phyloP scores from a whole-genome alignment of 306 rosid genomes.

The Fragaria iinumae region DNA sequence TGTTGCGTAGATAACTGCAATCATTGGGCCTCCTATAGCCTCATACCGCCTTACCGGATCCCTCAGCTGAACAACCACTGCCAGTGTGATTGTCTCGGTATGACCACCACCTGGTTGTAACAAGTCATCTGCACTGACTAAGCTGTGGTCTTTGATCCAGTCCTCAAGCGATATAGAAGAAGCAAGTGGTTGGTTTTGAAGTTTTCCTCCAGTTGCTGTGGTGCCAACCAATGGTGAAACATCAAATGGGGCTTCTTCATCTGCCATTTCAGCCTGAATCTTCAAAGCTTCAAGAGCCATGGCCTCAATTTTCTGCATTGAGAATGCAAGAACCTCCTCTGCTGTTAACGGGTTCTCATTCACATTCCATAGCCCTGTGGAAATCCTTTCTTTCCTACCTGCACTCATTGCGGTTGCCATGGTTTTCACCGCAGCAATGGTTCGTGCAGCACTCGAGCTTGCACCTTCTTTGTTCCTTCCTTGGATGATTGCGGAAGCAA shows the following conservation, averaged over 20 bases:
- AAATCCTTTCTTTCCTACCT: slow-evolving; percentile 75
- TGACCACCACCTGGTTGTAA: background rate
- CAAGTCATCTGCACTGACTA: slow-evolving; percentile 22
- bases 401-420: slow-evolving; percentile 60
- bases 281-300: slow-evolving; percentile 77
- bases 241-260: slow-evolving; percentile 92
- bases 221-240: slow-evolving; percentile 45
- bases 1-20: slow-evolving; percentile 58
- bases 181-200: slow-evolving; percentile 42
- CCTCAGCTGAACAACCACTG: slow-evolving; percentile 63
- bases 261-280: slow-evolving; percentile 77
- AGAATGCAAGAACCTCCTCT: slow-evolving; percentile 62
- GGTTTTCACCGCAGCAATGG: slow-evolving; percentile 58
- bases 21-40: slow-evolving; percentile 80
- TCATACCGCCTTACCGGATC: slow-evolving; percentile 79
- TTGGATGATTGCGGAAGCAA: slow-evolving; percentile 80
- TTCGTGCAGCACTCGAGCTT: slow-evolving; percentile 78
- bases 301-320: slow-evolving; percentile 76
- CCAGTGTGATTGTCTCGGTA: slow-evolving; percentile 40
- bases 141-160: slow-evolving; percentile 51
- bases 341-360: slow-evolving; percentile 52
- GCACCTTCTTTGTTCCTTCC: slow-evolving; percentile 94
- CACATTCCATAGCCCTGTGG: slow-evolving; percentile 83
- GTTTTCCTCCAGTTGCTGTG: slow-evolving; percentile 35
- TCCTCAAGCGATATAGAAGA: slow-evolving; percentile 62